Evolutionary conservation across 768 basidiomycete genomes (phyloP).

Genomic region (Leccinum rimulosum): DNA sequence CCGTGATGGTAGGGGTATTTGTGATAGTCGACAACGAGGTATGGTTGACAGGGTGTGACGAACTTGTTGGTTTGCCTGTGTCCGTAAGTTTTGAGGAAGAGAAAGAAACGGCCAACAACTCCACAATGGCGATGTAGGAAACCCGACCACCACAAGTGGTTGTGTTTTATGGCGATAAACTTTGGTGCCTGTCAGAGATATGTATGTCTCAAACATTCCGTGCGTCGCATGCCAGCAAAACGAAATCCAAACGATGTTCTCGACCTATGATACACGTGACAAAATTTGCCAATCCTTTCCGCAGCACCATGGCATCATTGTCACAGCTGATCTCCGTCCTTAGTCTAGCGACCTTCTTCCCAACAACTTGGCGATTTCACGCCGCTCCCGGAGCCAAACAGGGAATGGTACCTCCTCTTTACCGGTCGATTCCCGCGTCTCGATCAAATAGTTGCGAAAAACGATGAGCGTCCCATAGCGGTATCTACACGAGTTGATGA

Average conservation of each 20-base stretch:
- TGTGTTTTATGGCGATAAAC: slow-evolving; percentile 6
- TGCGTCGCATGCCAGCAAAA: background rate
- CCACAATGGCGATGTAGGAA: slow-evolving; percentile 19
- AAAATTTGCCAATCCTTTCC: no score
- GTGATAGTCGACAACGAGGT: background rate
- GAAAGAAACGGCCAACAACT: background rate
- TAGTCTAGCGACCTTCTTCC: slow-evolving; percentile 69
- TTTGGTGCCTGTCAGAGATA: background rate
- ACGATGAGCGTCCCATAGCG: slow-evolving; percentile 91
- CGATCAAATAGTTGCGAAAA: slow-evolving; percentile 93
- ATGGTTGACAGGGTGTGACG: background rate
- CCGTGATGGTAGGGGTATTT: slow-evolving; percentile 7
- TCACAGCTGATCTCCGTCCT: slow-evolving; percentile 2
- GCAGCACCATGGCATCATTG: background rate
- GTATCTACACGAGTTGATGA: slow-evolving; percentile 45
- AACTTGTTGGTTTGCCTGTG: background rate
- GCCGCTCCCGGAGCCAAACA: slow-evolving; percentile 75
- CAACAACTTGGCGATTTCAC: slow-evolving; percentile 79
- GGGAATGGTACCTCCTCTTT: slow-evolving; percentile 59
- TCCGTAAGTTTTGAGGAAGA: background rate
- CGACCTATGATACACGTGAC: background rate
- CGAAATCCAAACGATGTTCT: background rate
- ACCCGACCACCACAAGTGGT: slow-evolving; percentile 13
- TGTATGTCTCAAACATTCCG: background rate
- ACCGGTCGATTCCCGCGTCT: slow-evolving; percentile 45